phyloP scores from a whole-genome alignment of 768 basidiomycete genomes.

The Peribolospora baueri region DNA sequence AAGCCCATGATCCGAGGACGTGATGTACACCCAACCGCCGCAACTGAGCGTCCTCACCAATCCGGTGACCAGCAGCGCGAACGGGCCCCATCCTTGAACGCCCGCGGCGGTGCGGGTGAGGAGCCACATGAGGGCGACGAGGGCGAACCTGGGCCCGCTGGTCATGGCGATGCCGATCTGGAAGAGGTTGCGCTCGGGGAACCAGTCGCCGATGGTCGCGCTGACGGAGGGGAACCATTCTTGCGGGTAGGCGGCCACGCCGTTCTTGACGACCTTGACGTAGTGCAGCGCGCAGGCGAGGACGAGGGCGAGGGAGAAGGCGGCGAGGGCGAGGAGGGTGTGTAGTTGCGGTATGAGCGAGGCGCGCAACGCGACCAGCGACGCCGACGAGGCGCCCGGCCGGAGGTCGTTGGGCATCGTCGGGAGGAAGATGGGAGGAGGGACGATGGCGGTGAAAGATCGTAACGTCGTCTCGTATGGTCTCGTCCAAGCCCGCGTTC shows the following conservation, averaged over 20 bases:
- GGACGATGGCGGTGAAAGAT: too few relatives aligned
- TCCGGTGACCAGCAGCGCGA: conserved; percentile 34
- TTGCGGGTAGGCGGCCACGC: conserved; percentile 47
- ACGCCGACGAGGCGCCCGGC: too few relatives aligned
- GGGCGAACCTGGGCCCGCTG: conserved; percentile 51
- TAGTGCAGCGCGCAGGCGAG: conserved; percentile 50
- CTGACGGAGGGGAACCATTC: conserved; percentile 77
- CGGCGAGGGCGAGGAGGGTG: conserved; percentile 37
- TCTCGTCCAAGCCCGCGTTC: too few relatives aligned
- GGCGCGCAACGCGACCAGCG: conserved; percentile 21
- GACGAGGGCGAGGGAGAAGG: conserved; percentile 40
- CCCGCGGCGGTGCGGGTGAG: conserved; percentile 19
- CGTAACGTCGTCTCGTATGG: too few relatives aligned
- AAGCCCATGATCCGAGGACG: conserved; percentile 54
- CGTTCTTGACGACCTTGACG: conserved; percentile 63
- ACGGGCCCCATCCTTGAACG: too few relatives aligned
- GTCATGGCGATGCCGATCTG: conserved; percentile 71
- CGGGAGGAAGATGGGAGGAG: too few relatives aligned
- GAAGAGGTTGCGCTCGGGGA: conserved; percentile 33
- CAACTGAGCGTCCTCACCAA: conserved; percentile 52
- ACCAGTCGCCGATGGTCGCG: conserved; percentile 57
- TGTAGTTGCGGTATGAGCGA: conserved; percentile 38
- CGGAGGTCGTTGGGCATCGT: too few relatives aligned
- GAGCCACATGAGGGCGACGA: conserved; percentile 40
- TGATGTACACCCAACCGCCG: conserved; percentile 81